A percentile compares a stretch with the other conserved stretches of the same genome.
Evolutionary conservation across 176 grass and related monocot genomes (phyloP).

Genomic region (Oryza coarctata): DNA sequence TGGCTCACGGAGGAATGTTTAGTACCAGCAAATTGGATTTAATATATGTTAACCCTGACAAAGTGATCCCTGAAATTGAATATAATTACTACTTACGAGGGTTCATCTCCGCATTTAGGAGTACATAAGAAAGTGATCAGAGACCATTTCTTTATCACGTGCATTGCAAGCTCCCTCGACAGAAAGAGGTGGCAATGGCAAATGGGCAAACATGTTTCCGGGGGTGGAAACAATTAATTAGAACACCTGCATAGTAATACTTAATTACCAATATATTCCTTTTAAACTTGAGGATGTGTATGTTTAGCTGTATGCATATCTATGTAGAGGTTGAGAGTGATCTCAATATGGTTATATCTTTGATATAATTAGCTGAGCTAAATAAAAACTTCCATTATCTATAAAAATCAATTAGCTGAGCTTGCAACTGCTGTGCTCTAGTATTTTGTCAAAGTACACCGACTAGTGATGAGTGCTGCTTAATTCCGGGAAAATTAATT

Average conservation of each 20-base stretch:
- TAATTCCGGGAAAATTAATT: not conserved
- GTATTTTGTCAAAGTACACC: not conserved
- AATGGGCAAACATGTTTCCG: slow-evolving; percentile 21
- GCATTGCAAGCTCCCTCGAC: not conserved
- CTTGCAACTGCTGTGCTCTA: not conserved
- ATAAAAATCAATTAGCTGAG: no score
- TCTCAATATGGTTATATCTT: no score
- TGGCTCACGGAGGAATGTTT: slow-evolving; percentile 39
- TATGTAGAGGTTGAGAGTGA: no score
- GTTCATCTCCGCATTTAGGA: slow-evolving; percentile 21
- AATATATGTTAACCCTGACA: slow-evolving; percentile 26
- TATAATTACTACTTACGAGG: slow-evolving; percentile 36
- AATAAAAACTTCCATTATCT: no score
- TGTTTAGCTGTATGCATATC: no score
- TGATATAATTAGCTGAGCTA: no score
- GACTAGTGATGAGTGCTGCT: not conserved
- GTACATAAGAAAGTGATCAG: slow-evolving; percentile 23
- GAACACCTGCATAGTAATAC: no score
- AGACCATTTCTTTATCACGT: slow-evolving; percentile 12
- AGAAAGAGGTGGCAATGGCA: slow-evolving; percentile 17
- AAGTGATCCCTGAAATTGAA: slow-evolving; percentile 14
- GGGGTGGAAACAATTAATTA: slow-evolving; percentile 21
- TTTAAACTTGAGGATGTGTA: no score
- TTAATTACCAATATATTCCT: not conserved
- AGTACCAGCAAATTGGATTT: slow-evolving; percentile 22